Percentiles rank a stretch among this genome's conserved stretches.
These are phyloP conservation scores for Phialophora expanda DNA, from an alignment of 2,329 filamentous ascomycete species.

Conservation along the genomic window DNA sequence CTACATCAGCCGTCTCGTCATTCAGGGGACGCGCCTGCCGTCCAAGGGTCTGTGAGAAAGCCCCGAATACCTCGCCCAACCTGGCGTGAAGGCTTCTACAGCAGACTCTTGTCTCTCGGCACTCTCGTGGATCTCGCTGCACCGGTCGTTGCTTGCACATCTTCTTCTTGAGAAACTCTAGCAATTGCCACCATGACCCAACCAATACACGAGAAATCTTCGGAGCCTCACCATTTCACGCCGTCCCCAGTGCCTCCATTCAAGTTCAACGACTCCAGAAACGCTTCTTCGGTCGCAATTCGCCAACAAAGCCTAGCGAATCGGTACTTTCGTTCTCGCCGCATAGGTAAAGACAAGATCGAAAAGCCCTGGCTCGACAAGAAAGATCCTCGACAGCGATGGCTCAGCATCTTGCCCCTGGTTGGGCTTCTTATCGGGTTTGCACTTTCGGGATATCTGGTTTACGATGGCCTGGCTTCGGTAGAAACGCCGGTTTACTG, in stretches of 20 bases:
- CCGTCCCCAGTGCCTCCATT: background rate
- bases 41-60: background rate
- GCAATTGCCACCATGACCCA: background rate
- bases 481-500: conserved; percentile 79
- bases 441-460: conserved; percentile 69
- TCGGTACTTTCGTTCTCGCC: conserved; percentile 45
- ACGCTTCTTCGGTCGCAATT: conserved; percentile 9
- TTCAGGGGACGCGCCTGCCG: conserved; percentile 1
- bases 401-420: conserved; percentile 79
- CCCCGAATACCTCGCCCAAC: background rate
- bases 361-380: conserved; percentile 75
- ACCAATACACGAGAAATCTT: background rate
- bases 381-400: conserved; percentile 79
- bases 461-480: conserved; percentile 74
- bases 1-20: conserved; percentile 3
- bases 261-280: conserved; percentile 9
- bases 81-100: background rate
- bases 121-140: background rate
- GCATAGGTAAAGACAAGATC: conserved; percentile 71
- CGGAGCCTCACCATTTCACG: background rate
- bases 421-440: conserved; percentile 73
- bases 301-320: conserved; percentile 7
- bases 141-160: background rate
- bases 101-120: background rate
- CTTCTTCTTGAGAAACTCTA: background rate